phyloP scores from a whole-genome alignment of 2,329 filamentous ascomycete genomes.

The Alternaria arborescens region DNA sequence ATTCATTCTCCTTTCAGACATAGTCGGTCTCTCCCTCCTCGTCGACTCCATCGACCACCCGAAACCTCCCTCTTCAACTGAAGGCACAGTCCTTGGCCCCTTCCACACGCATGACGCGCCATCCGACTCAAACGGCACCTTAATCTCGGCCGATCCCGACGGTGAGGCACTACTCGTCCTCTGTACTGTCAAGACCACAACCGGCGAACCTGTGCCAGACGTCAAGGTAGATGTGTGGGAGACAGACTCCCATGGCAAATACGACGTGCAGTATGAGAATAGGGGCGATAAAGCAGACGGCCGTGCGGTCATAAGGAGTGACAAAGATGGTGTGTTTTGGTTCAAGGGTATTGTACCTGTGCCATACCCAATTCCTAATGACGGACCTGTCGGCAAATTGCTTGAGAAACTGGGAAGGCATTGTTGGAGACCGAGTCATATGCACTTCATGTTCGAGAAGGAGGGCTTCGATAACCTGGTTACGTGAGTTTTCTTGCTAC shows the following conservation, averaged over 20 bases:
- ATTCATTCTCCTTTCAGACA: conserved; percentile 83
- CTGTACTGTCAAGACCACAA: conserved; percentile 74
- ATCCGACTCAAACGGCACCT: conserved; percentile 62
- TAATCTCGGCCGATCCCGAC: conserved; percentile 72
- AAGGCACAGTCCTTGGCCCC: conserved; percentile 81
- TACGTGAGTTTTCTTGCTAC: conserved; percentile 68
- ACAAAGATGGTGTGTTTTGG: conserved; percentile 79
- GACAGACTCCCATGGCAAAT: conserved; percentile 80
- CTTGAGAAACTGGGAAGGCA: conserved; percentile 41
- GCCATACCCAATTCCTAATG: conserved; percentile 83
- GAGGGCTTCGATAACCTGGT: conserved; percentile 72
- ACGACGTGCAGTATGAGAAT: conserved; percentile 79
- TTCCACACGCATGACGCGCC: conserved; percentile 85
- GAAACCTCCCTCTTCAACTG: conserved; percentile 73
- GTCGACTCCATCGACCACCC: conserved; percentile 87
- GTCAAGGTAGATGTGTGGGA: conserved; percentile 87
- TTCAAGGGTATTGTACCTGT: conserved; percentile 87
- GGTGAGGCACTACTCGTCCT: conserved; percentile 76
- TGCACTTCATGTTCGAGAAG: conserved; percentile 71
- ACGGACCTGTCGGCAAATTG: conserved; percentile 71
- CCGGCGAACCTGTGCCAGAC: conserved; percentile 68
- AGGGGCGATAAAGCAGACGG: conserved; percentile 70
- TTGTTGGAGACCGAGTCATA: conserved; percentile 50
- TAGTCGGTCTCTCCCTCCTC: conserved; percentile 79
- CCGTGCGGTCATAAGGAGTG: conserved; percentile 73